Percentiles rank a stretch among this genome's conserved stretches.
phyloP scores from a whole-genome alignment of 768 basidiomycete genomes.

The Rhizopogon vesiculosus region DNA sequence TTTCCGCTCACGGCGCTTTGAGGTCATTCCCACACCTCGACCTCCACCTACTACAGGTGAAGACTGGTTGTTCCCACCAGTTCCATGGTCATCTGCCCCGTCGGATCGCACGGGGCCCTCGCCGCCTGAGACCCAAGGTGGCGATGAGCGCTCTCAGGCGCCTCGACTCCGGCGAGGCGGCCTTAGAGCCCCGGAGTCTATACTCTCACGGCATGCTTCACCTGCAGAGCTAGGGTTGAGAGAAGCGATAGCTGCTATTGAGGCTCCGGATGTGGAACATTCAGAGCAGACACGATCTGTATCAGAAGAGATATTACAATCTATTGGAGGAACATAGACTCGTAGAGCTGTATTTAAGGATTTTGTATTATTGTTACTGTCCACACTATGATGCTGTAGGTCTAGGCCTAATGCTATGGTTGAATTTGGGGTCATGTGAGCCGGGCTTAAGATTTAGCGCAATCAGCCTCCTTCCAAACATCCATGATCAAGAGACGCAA shows the following conservation, averaged over 20 bases:
- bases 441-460: too few species aligned
- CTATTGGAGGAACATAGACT: conserved; percentile 9
- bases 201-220: conserved; percentile 45
- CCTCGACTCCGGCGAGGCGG: conserved; percentile 68
- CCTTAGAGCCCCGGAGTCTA: conserved; percentile 57
- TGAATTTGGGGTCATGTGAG: neutral
- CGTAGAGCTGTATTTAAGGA: conserved; percentile 4
- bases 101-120: conserved; percentile 13
- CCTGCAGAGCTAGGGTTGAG: conserved; percentile 12
- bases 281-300: conserved; percentile 6
- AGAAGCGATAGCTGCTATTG: conserved; percentile 6
- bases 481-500: conserved; percentile 71
- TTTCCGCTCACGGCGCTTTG: conserved; percentile 41
- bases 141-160: conserved; percentile 30
- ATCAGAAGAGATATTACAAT: conserved; percentile 12
- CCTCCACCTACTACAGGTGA: conserved; percentile 24
- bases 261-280: conserved; percentile 1
- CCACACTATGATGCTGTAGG: neutral
- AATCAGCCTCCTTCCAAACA: conserved; percentile 2
- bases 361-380: conserved; percentile 2
- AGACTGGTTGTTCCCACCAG: conserved; percentile 29
- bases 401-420: neutral
- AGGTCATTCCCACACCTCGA: conserved; percentile 28
- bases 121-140: conserved; percentile 23
- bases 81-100: conserved; percentile 14